A percentile compares a stretch with the other conserved stretches of the same genome.
These are phyloP conservation scores for Drechslerella stenobrocha DNA, from an alignment of 2,329 filamentous ascomycete species.

Conservation along the genomic window DNA sequence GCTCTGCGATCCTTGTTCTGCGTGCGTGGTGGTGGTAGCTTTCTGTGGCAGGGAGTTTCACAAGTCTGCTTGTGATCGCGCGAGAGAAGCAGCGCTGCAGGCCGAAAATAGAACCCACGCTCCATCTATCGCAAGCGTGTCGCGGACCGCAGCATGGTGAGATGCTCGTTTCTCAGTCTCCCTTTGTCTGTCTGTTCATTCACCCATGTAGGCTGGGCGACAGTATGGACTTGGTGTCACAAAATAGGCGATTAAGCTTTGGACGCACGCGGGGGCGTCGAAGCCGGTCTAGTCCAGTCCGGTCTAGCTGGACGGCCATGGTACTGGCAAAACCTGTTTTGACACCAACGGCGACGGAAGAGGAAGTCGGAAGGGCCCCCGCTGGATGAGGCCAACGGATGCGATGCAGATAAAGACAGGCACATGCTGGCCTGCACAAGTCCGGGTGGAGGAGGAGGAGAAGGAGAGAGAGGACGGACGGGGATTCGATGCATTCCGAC, in stretches of 20 bases:
- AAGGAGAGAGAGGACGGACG: no score
- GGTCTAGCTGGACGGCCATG: no score
- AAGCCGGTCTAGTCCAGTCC: no score
- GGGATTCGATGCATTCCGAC: no score
- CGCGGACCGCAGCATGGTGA: slow-evolving; percentile 26
- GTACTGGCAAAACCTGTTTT: no score
- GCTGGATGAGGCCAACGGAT: slow-evolving; percentile 16
- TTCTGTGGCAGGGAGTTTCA: not conserved
- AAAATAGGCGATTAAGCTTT: no score
- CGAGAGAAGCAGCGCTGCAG: not conserved
- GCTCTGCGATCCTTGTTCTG: no score
- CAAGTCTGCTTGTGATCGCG: slow-evolving; percentile 16
- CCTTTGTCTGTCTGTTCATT: no score
- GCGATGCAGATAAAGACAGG: slow-evolving; percentile 14
- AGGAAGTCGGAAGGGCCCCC: slow-evolving; percentile 3
- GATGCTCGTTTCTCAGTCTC: slow-evolving; percentile 31
- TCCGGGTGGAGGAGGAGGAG: not conserved
- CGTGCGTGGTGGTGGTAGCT: no score
- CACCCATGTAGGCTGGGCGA: no score
- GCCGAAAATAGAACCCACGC: slow-evolving; percentile 47
- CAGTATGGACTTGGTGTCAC: slow-evolving; percentile 2
- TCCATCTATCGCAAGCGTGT: slow-evolving; percentile 4
- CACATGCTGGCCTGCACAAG: no score
- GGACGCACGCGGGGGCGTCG: no score
- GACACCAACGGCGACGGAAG: slow-evolving; percentile 7